Evolutionary conservation across 148 eudicot genomes (phyloP), one percentile per base, ranked within the genome.

Genomic region (Amaranthus palmeri): DNA sequence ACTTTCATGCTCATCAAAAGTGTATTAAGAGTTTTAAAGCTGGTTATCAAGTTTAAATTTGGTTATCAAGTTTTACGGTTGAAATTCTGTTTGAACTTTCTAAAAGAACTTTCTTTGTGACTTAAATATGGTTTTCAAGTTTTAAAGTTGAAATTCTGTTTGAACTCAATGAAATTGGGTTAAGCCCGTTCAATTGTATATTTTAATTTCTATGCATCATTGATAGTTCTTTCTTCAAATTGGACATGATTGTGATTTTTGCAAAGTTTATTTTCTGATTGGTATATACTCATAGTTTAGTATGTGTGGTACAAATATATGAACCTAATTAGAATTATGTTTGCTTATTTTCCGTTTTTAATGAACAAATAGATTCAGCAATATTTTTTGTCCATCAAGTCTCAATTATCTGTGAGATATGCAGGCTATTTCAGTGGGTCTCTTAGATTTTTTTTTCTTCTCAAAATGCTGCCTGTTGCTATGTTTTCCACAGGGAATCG

Each of bases 401-500:
- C 41, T 65, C 36, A 6, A 4, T 5, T 45, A 25, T 45, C 8
- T 15, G 42, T 10, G 7, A 40, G 11, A 3, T 9, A 10, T 9
- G 15, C 42, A 65, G 42, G 5, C 53, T 49, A 5, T 4, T 9
- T 62, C 49, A 42, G 17, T 13, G 44, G 42, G 50, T 10, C 1
- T 61, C 45, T 46, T 51, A 66, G 56, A 10, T 63, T 54, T 25
- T 46, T 48, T 58, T 48, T 58, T 18, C 54, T 8, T 78, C 77
- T 72, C 58, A 68, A 69, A 70, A 13, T 70, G 50, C 51, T 64
- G 13, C 71, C 12, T 54, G 17, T 7, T 74, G 54, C 44, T 51
- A 41, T 74, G 64, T 63, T 65, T 67, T 67, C 36, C 73, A 61
- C 53, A 91, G 97, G 97, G 98, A 61, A 91, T 93, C 55, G 81